A percentile compares a stretch with the other conserved stretches of the same genome.
Evolutionary conservation across 2,329 filamentous ascomycete species (phyloP).

Genomic region (Xylaria sp.): DNA sequence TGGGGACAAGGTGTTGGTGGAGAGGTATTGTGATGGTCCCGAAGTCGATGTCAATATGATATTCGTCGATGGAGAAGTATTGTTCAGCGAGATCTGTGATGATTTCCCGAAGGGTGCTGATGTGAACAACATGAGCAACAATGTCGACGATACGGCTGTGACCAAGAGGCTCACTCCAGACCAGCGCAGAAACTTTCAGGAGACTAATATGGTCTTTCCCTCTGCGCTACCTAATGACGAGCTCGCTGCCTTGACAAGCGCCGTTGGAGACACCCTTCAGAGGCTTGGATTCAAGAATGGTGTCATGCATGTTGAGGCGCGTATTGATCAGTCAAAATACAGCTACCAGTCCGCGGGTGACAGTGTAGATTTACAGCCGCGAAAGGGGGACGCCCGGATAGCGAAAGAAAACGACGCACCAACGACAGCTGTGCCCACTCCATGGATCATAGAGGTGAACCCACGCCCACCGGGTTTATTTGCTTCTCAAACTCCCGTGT

Average conservation of each 20-base stretch:
- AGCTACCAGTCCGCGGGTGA: constrained; percentile 35
- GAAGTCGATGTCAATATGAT: constrained; percentile 48
- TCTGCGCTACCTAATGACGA: constrained; percentile 45
- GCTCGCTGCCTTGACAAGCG: constrained; percentile 31
- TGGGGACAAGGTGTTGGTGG: constrained; percentile 40
- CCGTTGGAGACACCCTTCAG: constrained; percentile 38
- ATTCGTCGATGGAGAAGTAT: constrained; percentile 42
- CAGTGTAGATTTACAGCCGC: constrained; percentile 28
- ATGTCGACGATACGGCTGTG: not conserved
- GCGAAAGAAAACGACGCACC: not conserved
- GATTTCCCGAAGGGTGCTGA: constrained; percentile 47
- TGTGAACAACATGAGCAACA: constrained; percentile 12
- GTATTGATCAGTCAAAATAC: constrained; percentile 40
- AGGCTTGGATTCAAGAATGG: constrained; percentile 44
- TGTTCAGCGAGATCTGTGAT: constrained; percentile 47
- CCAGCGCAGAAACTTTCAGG: constrained; percentile 42
- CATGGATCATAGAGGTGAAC: constrained; percentile 47
- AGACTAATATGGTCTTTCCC: constrained; percentile 46
- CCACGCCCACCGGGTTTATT: constrained; percentile 45
- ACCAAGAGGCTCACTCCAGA: constrained; percentile 8
- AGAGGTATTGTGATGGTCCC: constrained; percentile 45
- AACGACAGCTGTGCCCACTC: constrained; percentile 18
- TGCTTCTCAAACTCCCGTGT: constrained; percentile 43
- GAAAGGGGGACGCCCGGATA: not conserved
- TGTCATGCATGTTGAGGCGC: constrained; percentile 46